Evolutionary conservation across 75 land plant species (phyloP).

Genomic region (Picea sitchensis): DNA sequence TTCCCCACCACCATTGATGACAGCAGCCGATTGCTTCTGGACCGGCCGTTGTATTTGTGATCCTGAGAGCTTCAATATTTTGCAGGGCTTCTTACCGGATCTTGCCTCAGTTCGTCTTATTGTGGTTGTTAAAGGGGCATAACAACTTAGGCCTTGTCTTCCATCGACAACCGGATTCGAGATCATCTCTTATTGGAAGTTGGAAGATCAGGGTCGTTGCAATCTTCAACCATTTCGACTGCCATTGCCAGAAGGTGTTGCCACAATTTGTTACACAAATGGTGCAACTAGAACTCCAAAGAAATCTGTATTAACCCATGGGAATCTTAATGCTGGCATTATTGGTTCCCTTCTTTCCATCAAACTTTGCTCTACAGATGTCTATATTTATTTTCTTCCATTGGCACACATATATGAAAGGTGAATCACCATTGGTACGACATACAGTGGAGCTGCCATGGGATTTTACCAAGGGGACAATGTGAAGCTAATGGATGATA

Average conservation of each 20-base stretch:
- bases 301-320: slow-evolving; percentile 69
- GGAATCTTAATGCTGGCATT: slow-evolving; percentile 76
- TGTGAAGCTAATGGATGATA: no score
- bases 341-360: slow-evolving; percentile 50
- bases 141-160: slow-evolving; percentile 61
- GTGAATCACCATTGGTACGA: slow-evolving; percentile 50
- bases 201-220: slow-evolving; percentile 60
- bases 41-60: no score
- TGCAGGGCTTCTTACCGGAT: slow-evolving; percentile 72
- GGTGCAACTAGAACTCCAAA: slow-evolving; percentile 99
- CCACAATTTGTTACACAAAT: slow-evolving; percentile 97
- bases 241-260: slow-evolving; percentile 89
- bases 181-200: slow-evolving; percentile 51
- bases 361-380: slow-evolving; percentile 56
- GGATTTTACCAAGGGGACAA: slow-evolving; percentile 95
- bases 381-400: slow-evolving; percentile 92
- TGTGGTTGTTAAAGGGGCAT: slow-evolving; percentile 84
- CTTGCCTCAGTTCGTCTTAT: slow-evolving; percentile 74
- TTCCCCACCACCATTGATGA: no score
- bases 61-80: neutral
- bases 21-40: no score
- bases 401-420: slow-evolving; percentile 98
- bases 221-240: slow-evolving; percentile 66
- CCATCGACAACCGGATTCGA: slow-evolving; percentile 42
- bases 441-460: slow-evolving; percentile 72